Percentiles rank a stretch among this genome's conserved stretches.
These are phyloP conservation scores for Lepidium aucheri DNA, from an alignment of 345 rosid genomes.

Conservation along the genomic window DNA sequence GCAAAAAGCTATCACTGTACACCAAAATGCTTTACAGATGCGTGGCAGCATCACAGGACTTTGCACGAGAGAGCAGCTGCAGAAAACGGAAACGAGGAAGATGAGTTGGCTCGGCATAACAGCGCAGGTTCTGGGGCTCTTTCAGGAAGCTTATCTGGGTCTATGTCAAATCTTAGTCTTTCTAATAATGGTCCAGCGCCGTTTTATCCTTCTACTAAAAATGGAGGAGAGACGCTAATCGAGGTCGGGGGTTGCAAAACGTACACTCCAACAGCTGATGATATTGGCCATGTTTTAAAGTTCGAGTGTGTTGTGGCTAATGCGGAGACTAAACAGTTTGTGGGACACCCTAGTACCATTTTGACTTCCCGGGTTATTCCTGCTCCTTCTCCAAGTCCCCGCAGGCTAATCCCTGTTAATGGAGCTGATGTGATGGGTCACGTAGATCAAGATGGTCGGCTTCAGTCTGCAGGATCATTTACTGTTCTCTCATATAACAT, in stretches of 20 bases:
- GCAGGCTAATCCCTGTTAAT: slow-evolving; percentile 63
- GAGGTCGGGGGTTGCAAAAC: slow-evolving; percentile 90
- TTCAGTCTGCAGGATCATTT: slow-evolving; percentile 73
- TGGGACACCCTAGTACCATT: slow-evolving; percentile 61
- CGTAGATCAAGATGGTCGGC: slow-evolving; percentile 61
- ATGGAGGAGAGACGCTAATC: slow-evolving; percentile 70
- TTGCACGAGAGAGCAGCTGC: slow-evolving; percentile 92
- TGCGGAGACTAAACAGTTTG: slow-evolving; percentile 57
- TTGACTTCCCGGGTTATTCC: slow-evolving; percentile 93
- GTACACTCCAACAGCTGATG: slow-evolving; percentile 90
- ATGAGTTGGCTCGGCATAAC: slow-evolving; percentile 66
- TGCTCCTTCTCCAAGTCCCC: slow-evolving; percentile 92
- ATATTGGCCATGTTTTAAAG: slow-evolving; percentile 85
- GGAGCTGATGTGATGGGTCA: slow-evolving; percentile 71
- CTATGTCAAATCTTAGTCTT: slow-evolving; percentile 53
- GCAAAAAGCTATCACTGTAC: slow-evolving; percentile 92
- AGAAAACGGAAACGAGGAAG: slow-evolving; percentile 87
- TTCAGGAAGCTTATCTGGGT: slow-evolving; percentile 50
- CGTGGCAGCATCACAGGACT: slow-evolving; percentile 97
- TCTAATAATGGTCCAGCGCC: slow-evolving; percentile 62
- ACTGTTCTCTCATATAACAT: slow-evolving; percentile 95
- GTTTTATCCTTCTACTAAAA: slow-evolving; percentile 65
- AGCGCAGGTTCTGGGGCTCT: slow-evolving; percentile 63
- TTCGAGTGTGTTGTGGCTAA: slow-evolving; percentile 86
- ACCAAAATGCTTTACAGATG: slow-evolving; percentile 85